phyloP scores from a whole-genome alignment of 2,329 filamentous ascomycete genomes.

The Parastagonospora avenae region DNA sequence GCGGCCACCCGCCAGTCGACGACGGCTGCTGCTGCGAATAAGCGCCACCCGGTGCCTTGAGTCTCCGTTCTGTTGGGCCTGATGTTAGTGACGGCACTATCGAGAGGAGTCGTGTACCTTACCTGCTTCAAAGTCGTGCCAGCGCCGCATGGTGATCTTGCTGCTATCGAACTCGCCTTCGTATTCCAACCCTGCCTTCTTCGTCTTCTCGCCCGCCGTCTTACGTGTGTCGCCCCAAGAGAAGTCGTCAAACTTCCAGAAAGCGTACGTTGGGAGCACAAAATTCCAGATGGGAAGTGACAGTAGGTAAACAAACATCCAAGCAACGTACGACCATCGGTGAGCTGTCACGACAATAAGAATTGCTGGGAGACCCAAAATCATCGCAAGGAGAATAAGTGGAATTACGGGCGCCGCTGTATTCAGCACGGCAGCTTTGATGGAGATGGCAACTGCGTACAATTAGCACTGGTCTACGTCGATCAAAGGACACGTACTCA shows the following conservation, averaged over 20 bases:
- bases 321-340: conserved; percentile 86
- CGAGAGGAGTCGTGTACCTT: conserved; percentile 32
- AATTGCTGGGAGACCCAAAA: conserved; percentile 89
- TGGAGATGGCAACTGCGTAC: conserved; percentile 76
- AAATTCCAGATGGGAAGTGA: conserved; percentile 99
- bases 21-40: conserved; percentile 44
- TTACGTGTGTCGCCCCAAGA: conserved; percentile 98
- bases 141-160: conserved; percentile 99
- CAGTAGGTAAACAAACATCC: conserved; percentile 95
- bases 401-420: conserved; percentile 80
- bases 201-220: conserved; percentile 86
- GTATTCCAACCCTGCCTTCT: conserved; percentile 83
- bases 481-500: conserved; percentile 65
- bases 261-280: conserved; percentile 88
- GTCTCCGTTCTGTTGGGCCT: conserved; percentile 47
- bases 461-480: conserved; percentile 29
- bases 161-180: conserved; percentile 98
- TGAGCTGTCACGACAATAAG: conserved; percentile 94
- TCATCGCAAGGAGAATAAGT: conserved; percentile 83
- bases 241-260: conserved; percentile 99
- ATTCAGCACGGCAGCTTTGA: conserved; percentile 65
- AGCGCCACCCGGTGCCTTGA: conserved; percentile 45
- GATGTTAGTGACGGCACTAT: conserved; percentile 32
- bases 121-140: conserved; percentile 88
- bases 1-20: conserved; percentile 41